These are phyloP conservation scores for Collybia nuda DNA, from an alignment of 768 basidiomycete genomes.

Conservation along the genomic window DNA sequence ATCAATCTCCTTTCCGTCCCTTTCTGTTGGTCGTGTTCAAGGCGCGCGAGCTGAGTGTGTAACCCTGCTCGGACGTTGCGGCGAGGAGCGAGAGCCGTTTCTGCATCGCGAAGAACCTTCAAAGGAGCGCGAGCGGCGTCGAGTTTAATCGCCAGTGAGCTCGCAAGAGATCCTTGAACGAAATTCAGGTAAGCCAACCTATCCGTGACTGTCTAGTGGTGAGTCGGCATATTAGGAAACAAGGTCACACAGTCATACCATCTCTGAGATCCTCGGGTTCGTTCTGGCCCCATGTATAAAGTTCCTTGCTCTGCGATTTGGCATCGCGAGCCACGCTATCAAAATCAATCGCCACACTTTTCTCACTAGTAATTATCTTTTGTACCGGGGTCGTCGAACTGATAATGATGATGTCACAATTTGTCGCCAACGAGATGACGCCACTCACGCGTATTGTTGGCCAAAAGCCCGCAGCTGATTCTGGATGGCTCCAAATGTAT, in stretches of 20 bases:
- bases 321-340: slow-evolving; percentile 65
- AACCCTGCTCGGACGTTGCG: slow-evolving; percentile 59
- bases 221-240: slow-evolving; percentile 6
- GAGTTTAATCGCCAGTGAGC: slow-evolving; percentile 58
- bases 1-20: slow-evolving; percentile 65
- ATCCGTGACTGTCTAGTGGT: slow-evolving; percentile 58
- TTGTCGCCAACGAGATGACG: not conserved
- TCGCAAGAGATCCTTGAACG: slow-evolving; percentile 66
- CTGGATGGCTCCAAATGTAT: slow-evolving; percentile 61
- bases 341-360: slow-evolving; percentile 75
- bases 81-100: slow-evolving; percentile 57
- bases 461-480: slow-evolving; percentile 73
- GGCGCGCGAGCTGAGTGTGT: slow-evolving; percentile 56
- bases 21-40: slow-evolving; percentile 68
- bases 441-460: slow-evolving; percentile 69
- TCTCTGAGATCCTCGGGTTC: slow-evolving; percentile 76
- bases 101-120: slow-evolving; percentile 74
- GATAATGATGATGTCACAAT: slow-evolving; percentile 8
- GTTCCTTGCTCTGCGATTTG: slow-evolving; percentile 78
- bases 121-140: slow-evolving; percentile 64
- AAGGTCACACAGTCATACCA: slow-evolving; percentile 38
- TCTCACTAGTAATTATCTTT: slow-evolving; percentile 76
- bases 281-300: slow-evolving; percentile 81
- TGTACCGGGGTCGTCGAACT: slow-evolving; percentile 67
- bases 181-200: slow-evolving; percentile 82